phyloP scores from a whole-genome alignment of 2,329 filamentous ascomycete genomes.

The Lecanicillium sp. region DNA sequence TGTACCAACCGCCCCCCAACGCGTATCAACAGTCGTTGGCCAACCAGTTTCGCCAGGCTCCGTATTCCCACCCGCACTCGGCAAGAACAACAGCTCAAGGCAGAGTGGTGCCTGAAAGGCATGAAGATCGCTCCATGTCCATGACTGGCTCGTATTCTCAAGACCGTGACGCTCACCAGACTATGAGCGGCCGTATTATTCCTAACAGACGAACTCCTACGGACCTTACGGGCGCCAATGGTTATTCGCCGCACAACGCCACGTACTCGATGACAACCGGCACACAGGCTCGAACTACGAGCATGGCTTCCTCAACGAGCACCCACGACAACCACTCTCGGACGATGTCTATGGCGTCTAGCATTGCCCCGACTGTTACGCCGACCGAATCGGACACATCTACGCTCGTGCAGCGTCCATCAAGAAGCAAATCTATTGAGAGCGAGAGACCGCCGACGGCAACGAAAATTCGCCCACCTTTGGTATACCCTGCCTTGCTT shows the following conservation, averaged over 20 bases:
- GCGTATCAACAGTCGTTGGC: conserved; percentile 59
- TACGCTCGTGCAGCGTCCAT: conserved; percentile 47
- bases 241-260: conserved; percentile 25
- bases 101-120: conserved; percentile 80
- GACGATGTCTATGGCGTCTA: conserved; percentile 91
- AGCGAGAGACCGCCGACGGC: conserved; percentile 49
- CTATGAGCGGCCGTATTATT: conserved; percentile 87
- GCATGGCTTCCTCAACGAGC: conserved; percentile 49
- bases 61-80: conserved; percentile 55
- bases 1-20: conserved; percentile 58
- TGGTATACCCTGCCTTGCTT: conserved; percentile 89
- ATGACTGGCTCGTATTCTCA: conserved; percentile 70
- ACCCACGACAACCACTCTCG: conserved; percentile 43
- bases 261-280: conserved; percentile 40
- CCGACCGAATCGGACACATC: conserved; percentile 49
- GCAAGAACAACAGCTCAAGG: conserved; percentile 86
- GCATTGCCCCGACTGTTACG: conserved; percentile 62
- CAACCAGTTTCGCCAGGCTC: conserved; percentile 70
- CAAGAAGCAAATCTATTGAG: conserved; percentile 48
- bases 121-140: conserved; percentile 92
- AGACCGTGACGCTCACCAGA: conserved; percentile 77
- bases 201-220: conserved; percentile 55
- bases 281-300: conserved; percentile 50
- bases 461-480: conserved; percentile 60
- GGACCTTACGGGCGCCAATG: conserved; percentile 30